Percentiles rank a stretch among this genome's conserved stretches.
Evolutionary conservation across 1,284 basidiomycete genomes (phyloP).

Genomic region (Ceratobasidium theobromae): DNA sequence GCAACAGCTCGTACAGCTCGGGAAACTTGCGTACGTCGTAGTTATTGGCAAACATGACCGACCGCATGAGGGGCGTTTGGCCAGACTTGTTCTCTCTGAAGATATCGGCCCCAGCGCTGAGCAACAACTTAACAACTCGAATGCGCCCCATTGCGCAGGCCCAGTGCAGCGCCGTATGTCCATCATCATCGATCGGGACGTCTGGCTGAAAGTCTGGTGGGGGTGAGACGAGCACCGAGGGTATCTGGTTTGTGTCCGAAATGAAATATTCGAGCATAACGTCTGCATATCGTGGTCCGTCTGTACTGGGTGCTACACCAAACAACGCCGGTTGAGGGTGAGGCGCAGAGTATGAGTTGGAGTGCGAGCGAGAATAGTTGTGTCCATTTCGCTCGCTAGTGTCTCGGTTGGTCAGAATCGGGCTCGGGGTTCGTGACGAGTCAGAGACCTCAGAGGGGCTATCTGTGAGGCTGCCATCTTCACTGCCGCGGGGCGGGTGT

Average conservation of each 20-base stretch:
- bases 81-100: conserved; percentile 97
- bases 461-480: conserved; percentile 82
- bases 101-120: conserved; percentile 94
- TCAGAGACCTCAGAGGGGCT: conserved; percentile 83
- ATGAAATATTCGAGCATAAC: conserved; percentile 99
- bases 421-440: conserved; percentile 86
- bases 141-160: conserved; percentile 99
- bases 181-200: conserved; percentile 97
- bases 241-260: conserved; percentile 93
- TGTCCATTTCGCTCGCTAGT: conserved; percentile 7
- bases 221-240: conserved; percentile 83
- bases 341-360: neutral
- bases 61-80: conserved; percentile 97
- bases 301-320: conserved; percentile 14
- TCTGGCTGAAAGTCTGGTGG: conserved; percentile 94
- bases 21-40: conserved; percentile 99
- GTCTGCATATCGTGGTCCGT: conserved; percentile 68
- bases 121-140: conserved; percentile 91
- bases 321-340: conserved; percentile 13
- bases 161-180: conserved; percentile 98
- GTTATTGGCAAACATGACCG: conserved; percentile 99
- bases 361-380: neutral
- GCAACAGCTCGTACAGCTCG: conserved; percentile 94
- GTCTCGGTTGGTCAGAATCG: conserved; percentile 57
- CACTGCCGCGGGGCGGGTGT: conserved; percentile 54